A percentile compares a stretch with the other conserved stretches of the same genome.
Evolutionary conservation across 768 basidiomycete species (phyloP).

Genomic region (Crassisporium funariophilum): DNA sequence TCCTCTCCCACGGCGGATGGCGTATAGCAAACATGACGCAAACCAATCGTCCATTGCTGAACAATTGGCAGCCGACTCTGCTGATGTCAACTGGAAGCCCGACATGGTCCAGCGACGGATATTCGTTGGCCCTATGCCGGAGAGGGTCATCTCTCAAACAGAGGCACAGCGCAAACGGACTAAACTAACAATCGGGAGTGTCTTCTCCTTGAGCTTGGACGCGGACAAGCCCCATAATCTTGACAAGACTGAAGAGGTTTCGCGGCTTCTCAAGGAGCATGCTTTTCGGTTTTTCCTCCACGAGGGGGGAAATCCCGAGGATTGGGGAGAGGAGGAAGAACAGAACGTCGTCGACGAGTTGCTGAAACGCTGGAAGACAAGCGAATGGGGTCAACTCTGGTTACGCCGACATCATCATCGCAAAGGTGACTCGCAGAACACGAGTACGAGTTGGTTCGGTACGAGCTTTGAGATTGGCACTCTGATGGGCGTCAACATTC

Average conservation of each 20-base stretch:
- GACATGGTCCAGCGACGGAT: constrained; percentile 45
- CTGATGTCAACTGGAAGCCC: neutral
- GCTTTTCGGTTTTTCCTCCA: constrained; percentile 66
- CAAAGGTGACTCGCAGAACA: constrained; percentile 25
- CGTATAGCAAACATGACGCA: too few relatives aligned
- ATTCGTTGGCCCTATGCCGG: constrained; percentile 80
- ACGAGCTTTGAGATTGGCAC: constrained; percentile 76
- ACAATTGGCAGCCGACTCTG: neutral
- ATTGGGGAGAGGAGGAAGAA: constrained; percentile 65
- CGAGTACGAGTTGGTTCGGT: constrained; percentile 57
- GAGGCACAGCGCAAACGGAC: constrained; percentile 37
- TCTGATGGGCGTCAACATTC: constrained; percentile 69
- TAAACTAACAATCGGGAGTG: constrained; percentile 23
- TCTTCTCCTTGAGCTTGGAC: constrained; percentile 22
- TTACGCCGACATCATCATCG: constrained; percentile 34
- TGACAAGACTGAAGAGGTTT: constrained; percentile 39
- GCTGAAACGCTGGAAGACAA: constrained; percentile 61
- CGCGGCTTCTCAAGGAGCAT: constrained; percentile 56
- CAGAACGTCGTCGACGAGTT: constrained; percentile 56
- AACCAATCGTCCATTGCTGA: neutral
- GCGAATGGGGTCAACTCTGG: constrained; percentile 61
- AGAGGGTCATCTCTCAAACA: constrained; percentile 48
- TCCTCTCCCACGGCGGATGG: too few relatives aligned
- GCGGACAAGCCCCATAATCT: constrained; percentile 27
- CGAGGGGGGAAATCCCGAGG: constrained; percentile 62